These are phyloP conservation scores for Pseudogymnoascus sp. DNA, from an alignment of 2,329 filamentous ascomycete species.

Conservation along the genomic window DNA sequence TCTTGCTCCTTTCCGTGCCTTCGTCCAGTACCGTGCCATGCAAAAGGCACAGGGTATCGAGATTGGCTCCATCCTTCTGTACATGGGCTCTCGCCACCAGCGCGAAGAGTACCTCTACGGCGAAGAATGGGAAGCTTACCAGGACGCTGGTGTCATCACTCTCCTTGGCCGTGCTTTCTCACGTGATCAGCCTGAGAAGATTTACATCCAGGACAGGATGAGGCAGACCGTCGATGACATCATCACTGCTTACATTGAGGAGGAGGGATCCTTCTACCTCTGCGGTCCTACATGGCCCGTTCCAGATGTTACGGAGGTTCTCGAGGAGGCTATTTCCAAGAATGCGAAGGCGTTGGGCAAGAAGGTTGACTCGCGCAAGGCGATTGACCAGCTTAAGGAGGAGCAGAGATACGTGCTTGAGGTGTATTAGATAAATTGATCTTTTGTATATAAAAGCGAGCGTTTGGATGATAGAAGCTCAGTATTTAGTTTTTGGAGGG, in stretches of 20 bases:
- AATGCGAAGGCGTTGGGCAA: constrained; percentile 64
- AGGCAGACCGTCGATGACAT: constrained; percentile 78
- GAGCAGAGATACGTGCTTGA: constrained; percentile 89
- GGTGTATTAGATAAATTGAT: constrained; percentile 62
- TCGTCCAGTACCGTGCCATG: constrained; percentile 95
- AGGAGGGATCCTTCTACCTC: constrained; percentile 91
- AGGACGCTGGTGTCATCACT: constrained; percentile 91
- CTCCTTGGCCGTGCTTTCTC: constrained; percentile 90
- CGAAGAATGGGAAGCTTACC: constrained; percentile 98
- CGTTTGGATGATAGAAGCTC: constrained; percentile 5
- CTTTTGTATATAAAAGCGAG: constrained; percentile 5
- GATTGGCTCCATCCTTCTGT: constrained; percentile 86
- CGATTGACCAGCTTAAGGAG: constrained; percentile 97
- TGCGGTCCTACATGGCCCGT: constrained; percentile 98
- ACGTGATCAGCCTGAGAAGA: constrained; percentile 94
- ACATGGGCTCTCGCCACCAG: constrained; percentile 95
- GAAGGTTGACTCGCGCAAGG: constrained; percentile 79
- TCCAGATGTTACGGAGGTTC: constrained; percentile 86
- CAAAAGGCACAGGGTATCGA: constrained; percentile 96
- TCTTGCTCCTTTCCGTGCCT: constrained; percentile 97
- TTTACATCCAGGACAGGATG: constrained; percentile 99
- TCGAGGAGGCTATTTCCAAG: constrained; percentile 81
- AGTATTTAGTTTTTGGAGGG: background rate
- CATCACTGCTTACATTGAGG: constrained; percentile 73
- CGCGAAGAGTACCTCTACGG: constrained; percentile 98